Evolutionary conservation across 106 monocot species (phyloP).

Genomic region (Iris macrosiphon): DNA sequence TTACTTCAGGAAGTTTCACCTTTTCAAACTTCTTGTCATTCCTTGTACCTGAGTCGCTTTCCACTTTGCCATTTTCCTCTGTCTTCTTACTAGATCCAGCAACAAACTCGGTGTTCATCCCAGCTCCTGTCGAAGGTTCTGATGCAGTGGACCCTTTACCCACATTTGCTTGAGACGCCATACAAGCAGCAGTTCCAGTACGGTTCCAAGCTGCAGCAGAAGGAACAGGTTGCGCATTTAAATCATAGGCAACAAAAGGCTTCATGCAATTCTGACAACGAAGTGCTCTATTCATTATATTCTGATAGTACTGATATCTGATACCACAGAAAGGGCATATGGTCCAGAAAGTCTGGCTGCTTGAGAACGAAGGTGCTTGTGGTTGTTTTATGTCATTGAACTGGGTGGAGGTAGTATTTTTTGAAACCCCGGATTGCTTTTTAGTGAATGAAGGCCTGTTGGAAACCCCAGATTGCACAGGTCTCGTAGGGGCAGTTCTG

Average conservation of each 20-base stretch:
- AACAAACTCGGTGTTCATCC: conserved; percentile 2
- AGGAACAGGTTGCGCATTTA: conserved; percentile 4
- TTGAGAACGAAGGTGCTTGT: background rate
- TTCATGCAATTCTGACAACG: conserved; percentile 18
- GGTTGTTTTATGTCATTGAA: conserved; percentile 4
- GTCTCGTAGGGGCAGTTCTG: background rate
- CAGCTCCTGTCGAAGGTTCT: background rate
- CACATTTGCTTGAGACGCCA: conserved; percentile 6
- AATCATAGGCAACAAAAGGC: conserved; percentile 16
- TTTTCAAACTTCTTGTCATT: conserved; percentile 40
- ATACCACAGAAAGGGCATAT: conserved; percentile 15
- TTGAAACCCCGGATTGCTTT: conserved; percentile 6
- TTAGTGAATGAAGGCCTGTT: background rate
- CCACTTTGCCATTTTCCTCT: conserved; percentile 12
- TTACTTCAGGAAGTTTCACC: conserved; percentile 24
- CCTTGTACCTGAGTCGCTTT: background rate
- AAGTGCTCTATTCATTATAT: conserved; percentile 8
- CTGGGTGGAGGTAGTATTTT: background rate
- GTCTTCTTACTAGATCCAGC: background rate
- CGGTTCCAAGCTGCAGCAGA: conserved; percentile 11
- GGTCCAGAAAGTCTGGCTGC: conserved; percentile 12
- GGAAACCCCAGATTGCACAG: background rate
- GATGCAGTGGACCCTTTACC: background rate
- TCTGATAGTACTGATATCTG: conserved; percentile 13
- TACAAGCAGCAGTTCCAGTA: background rate